Evolutionary conservation across 2,329 filamentous ascomycete species (phyloP), one percentile per base, ranked within the genome.

Genomic region (Aspergillus thermomutatus): DNA sequence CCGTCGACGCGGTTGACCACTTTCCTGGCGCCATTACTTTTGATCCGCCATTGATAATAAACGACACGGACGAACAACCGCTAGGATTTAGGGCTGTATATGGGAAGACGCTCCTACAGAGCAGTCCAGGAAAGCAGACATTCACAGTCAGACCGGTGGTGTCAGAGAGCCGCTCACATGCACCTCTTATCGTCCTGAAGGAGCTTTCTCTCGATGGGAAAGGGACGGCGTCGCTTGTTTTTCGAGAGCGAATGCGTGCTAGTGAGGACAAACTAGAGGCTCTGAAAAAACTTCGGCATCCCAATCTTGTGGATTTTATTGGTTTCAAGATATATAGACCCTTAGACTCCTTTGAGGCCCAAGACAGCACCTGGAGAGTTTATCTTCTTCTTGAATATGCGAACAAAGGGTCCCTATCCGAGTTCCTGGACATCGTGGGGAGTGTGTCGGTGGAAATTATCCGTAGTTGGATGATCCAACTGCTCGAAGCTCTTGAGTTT

Each of bases 381-480:
- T 89, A 85, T 63, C 80, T 94, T 3, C 79, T 97, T 23, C 87
- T 83, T 45, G 89, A 92, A 49, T 83, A 90, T 65, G 89, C 90
- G 10, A 88, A 91, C 52, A 92, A 90, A 71, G 92, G 91, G 0
- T 90, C 92, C 0, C 77, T 99, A 14, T 85, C 88, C 27, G 91
- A 96, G 65, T 80, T 95, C 21, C 80, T 99, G 28, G 88, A 93
- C 55, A 83, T 93, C 58, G 86, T 91, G 45, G 91, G 89, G 4
- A 83, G 83, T 28, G 78, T 97, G 51, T 84, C 88, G 45, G 83
- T 90, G 52, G 84, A 85, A 61, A 92, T 88, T 69, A 87, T 92
- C 47, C 88, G 92, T 53, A 87, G 90, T 25, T 97, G 92, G 88
- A 94, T 91, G n/a, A 86, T 92, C 57, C 91, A 96, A 66, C 80